These are phyloP conservation scores for Cymbopogon flexuosus DNA, from an alignment of 202 grass and related monocot species.

Conservation along the genomic window DNA sequence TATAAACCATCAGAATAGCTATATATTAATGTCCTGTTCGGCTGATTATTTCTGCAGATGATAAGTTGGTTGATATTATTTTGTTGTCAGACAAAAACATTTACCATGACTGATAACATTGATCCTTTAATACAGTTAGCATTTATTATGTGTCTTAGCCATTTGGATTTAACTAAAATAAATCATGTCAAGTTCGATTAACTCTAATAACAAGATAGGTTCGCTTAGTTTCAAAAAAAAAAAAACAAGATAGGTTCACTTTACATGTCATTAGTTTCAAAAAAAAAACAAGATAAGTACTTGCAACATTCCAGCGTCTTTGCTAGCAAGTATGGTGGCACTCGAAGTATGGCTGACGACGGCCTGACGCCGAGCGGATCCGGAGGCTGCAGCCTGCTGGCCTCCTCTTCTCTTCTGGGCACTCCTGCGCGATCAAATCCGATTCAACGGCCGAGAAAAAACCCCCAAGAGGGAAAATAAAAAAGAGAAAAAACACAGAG, in stretches of 20 bases:
- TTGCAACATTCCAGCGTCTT: too few species aligned
- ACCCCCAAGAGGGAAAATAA: neutral
- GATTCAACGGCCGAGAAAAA: constrained; percentile 48
- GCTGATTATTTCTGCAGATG: too few species aligned
- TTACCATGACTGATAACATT: too few species aligned
- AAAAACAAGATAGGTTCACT: neutral
- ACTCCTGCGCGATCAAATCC: constrained; percentile 49
- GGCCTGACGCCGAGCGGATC: neutral
- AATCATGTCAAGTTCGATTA: neutral
- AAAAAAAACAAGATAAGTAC: neutral
- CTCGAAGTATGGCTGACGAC: neutral
- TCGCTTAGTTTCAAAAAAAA: too few species aligned
- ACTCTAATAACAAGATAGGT: neutral
- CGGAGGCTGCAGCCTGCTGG: neutral
- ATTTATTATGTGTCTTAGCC: neutral
- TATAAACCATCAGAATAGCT: too few species aligned
- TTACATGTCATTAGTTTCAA: neutral
- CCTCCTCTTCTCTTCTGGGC: neutral
- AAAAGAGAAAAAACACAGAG: neutral
- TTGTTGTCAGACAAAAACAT: too few species aligned
- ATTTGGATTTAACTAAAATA: neutral
- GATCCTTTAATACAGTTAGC: too few species aligned
- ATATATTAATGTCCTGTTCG: too few species aligned
- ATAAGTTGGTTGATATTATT: too few species aligned
- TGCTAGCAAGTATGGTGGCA: neutral